These are phyloP conservation scores for Metschnikowia henanensis DNA, from an alignment of 805 yeast genomes.

Conservation along the genomic window DNA sequence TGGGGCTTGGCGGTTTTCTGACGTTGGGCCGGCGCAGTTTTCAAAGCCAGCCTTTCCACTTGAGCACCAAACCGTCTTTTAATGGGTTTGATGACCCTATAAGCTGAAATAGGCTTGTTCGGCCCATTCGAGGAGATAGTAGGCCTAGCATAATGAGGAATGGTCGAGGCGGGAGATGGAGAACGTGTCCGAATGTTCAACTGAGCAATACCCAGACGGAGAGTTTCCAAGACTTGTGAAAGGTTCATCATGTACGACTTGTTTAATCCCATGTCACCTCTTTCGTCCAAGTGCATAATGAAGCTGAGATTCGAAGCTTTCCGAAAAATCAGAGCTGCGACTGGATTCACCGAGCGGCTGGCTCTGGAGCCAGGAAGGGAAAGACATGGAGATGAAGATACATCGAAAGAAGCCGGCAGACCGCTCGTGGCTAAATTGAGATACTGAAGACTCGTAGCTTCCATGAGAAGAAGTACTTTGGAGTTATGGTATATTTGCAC, in stretches of 20 bases:
- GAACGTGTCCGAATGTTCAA: not conserved
- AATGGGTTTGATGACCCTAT: conserved; percentile 1
- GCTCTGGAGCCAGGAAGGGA: conserved; percentile 13
- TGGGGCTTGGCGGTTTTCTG: not conserved
- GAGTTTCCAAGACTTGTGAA: conserved; percentile 22
- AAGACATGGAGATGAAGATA: conserved; percentile 29
- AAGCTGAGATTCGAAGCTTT: conserved; percentile 18
- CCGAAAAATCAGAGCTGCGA: conserved; percentile 29
- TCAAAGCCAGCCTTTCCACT: not conserved
- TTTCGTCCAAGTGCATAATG: conserved; percentile 28
- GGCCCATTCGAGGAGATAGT: conserved; percentile 27
- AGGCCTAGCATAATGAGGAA: conserved; percentile 35
- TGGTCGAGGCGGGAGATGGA: not conserved
- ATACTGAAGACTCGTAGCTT: conserved; percentile 32
- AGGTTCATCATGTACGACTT: conserved; percentile 29
- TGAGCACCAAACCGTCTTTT: not conserved
- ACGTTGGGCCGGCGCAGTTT: not conserved
- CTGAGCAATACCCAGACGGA: conserved; percentile 5
- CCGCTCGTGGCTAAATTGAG: conserved; percentile 18
- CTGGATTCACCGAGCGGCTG: conserved; percentile 26
- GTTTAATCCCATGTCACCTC: conserved; percentile 24
- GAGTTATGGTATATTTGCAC: conserved; percentile 23
- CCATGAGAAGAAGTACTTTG: conserved; percentile 24
- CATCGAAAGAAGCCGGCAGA: conserved; percentile 27
- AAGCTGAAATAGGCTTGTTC: not conserved